Evolutionary conservation across 352 stramenopile genomes (phyloP).

Genomic region (Plasmopara muralis): DNA sequence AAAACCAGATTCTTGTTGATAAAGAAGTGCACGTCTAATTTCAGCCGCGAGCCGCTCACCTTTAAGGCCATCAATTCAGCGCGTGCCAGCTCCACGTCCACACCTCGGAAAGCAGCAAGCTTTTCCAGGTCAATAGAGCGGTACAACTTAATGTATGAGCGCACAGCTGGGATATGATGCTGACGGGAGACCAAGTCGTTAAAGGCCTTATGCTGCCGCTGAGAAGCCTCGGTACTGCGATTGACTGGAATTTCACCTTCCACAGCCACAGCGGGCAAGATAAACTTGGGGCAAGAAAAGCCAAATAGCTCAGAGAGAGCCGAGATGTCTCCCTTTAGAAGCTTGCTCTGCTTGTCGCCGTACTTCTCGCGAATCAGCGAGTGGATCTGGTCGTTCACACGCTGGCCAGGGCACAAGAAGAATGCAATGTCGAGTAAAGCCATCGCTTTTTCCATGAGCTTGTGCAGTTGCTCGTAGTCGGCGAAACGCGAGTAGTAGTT

Average conservation of each 20-base stretch:
- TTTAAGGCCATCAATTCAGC: slow-evolving; percentile 80
- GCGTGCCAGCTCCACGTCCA: slow-evolving; percentile 61
- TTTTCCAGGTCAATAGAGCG: slow-evolving; percentile 93
- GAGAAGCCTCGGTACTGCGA: slow-evolving; percentile 51
- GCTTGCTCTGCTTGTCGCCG: slow-evolving; percentile 84
- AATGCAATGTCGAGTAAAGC: slow-evolving; percentile 88
- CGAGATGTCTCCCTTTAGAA: slow-evolving; percentile 74
- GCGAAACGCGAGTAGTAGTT: slow-evolving; percentile 89
- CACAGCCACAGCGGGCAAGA: slow-evolving; percentile 76
- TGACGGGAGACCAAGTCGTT: slow-evolving; percentile 86
- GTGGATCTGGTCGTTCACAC: slow-evolving; percentile 82
- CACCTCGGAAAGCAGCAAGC: slow-evolving; percentile 87
- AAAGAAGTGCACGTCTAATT: slow-evolving; percentile 82
- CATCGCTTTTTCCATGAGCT: slow-evolving; percentile 93
- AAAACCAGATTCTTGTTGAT: slow-evolving; percentile 68
- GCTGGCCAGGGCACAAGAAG: slow-evolving; percentile 83
- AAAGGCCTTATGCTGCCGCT: slow-evolving; percentile 84
- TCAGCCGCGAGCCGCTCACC: slow-evolving; percentile 49
- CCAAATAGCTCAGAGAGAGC: slow-evolving; percentile 88
- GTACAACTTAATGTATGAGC: slow-evolving; percentile 96
- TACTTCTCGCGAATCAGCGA: slow-evolving; percentile 92
- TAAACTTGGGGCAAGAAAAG: slow-evolving; percentile 94
- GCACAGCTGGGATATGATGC: slow-evolving; percentile 84
- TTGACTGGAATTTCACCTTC: slow-evolving; percentile 47
- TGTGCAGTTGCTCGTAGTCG: slow-evolving; percentile 93